Conservation (phyloP, 2,329 filamentous ascomycete genomes). For the Monosporascus sp. region DNA sequence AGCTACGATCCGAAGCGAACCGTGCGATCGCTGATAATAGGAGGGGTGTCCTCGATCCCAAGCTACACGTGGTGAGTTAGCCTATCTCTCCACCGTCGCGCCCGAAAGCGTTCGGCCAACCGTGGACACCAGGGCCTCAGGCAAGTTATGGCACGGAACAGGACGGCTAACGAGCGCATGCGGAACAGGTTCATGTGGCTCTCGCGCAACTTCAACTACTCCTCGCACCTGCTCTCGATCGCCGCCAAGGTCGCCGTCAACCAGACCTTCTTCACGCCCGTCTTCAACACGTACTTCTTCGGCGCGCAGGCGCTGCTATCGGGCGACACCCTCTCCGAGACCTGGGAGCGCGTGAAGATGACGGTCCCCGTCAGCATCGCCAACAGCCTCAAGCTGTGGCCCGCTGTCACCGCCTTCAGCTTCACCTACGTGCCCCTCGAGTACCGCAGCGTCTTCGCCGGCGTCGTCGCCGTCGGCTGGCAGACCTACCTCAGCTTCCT, state of each 20-base stretch:
- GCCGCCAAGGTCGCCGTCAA: constrained; percentile 73
- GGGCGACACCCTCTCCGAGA: constrained; percentile 59
- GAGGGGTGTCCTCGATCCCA: constrained; percentile 67
- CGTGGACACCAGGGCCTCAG: neutral
- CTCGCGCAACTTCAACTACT: constrained; percentile 76
- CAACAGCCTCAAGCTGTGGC: constrained; percentile 86
- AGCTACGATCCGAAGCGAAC: constrained; percentile 67
- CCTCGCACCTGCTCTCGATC: constrained; percentile 65
- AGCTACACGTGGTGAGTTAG: constrained; percentile 69
- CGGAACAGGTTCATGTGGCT: constrained; percentile 68
- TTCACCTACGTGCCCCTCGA: constrained; percentile 79
- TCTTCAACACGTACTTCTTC: constrained; percentile 83
- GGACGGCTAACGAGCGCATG: neutral
- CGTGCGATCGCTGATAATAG: constrained; percentile 66
- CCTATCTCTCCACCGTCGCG: neutral
- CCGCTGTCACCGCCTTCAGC: constrained; percentile 76
- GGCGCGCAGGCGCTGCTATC: constrained; percentile 69
- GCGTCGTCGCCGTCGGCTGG: constrained; percentile 79
- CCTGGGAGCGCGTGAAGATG: constrained; percentile 63
- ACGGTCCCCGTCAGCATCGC: constrained; percentile 72
- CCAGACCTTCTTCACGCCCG: constrained; percentile 73
- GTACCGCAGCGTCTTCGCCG: constrained; percentile 75
- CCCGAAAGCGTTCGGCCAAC: neutral
- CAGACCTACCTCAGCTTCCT: constrained; percentile 84
- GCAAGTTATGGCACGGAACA: neutral